phyloP scores from a whole-genome alignment of 1,139 yeast genomes.

The Scheffersomyces parashehatae region DNA sequence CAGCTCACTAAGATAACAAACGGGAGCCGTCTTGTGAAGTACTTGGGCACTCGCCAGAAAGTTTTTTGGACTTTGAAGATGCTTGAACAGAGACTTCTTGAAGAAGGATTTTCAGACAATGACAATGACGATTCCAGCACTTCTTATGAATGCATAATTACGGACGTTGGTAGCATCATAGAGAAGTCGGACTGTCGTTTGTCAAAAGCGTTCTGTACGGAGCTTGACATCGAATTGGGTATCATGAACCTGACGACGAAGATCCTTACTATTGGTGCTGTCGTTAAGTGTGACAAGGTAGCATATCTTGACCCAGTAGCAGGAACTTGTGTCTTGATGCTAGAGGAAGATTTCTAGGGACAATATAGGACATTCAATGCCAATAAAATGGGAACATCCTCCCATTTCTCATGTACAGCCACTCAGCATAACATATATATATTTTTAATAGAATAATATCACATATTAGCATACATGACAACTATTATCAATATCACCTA shows the following conservation, averaged over 20 bases:
- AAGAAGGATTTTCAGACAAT: slow-evolving; percentile 3
- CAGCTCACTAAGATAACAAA: slow-evolving; percentile 18
- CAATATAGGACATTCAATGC: background rate
- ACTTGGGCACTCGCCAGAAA: slow-evolving; percentile 16
- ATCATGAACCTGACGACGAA: slow-evolving; percentile 22
- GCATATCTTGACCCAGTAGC: slow-evolving; percentile 34
- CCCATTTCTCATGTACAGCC: too few relatives aligned
- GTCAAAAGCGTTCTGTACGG: slow-evolving; percentile 40
- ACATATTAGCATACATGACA: too few relatives aligned
- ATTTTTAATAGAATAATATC: too few relatives aligned
- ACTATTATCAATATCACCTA: too few relatives aligned
- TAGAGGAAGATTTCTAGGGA: slow-evolving; percentile 3
- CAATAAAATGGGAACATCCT: too few relatives aligned
- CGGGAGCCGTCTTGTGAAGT: slow-evolving; percentile 14
- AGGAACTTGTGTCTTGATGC: slow-evolving; percentile 33
- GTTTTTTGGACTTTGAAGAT: slow-evolving; percentile 26
- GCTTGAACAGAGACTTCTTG: slow-evolving; percentile 21
- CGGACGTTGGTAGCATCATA: slow-evolving; percentile 20
- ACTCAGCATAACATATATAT: too few relatives aligned
- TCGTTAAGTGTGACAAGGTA: slow-evolving; percentile 41
- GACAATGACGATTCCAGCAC: slow-evolving; percentile 2
- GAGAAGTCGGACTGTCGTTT: slow-evolving; percentile 12
- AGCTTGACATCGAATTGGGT: slow-evolving; percentile 50
- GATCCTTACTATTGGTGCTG: slow-evolving; percentile 41
- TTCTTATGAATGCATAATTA: slow-evolving; percentile 27